Evolutionary conservation across 2,329 filamentous ascomycete genomes (phyloP).

Genomic region (Aspergillus eucalypticola): DNA sequence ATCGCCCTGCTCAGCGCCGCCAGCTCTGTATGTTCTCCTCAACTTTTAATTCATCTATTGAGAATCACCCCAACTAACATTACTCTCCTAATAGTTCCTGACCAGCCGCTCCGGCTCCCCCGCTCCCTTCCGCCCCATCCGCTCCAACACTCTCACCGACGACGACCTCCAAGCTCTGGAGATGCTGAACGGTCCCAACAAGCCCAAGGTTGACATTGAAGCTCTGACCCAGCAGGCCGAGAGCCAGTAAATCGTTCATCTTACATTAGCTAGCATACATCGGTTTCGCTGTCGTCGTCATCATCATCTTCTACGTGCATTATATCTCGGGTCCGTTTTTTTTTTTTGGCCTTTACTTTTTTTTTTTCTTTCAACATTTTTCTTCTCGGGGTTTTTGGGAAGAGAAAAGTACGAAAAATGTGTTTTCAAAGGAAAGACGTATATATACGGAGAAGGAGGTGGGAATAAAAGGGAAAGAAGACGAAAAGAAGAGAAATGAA

Average conservation of each 20-base stretch:
- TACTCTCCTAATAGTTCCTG: slow-evolving; percentile 60
- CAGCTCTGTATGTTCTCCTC: slow-evolving; percentile 66
- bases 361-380: background rate
- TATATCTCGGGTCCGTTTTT: background rate
- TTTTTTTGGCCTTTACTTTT: background rate
- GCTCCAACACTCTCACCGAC: slow-evolving; percentile 53
- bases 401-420: background rate
- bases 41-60: background rate
- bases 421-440: background rate
- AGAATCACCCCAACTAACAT: background rate
- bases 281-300: slow-evolving; percentile 1
- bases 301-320: background rate
- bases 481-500: background rate
- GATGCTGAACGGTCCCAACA: slow-evolving; percentile 34
- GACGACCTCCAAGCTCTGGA: slow-evolving; percentile 49
- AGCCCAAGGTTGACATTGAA: slow-evolving; percentile 40
- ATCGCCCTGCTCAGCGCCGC: slow-evolving; percentile 83
- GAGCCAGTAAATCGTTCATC: slow-evolving; percentile 23
- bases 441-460: too few relatives aligned
- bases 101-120: slow-evolving; percentile 69
- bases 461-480: background rate
- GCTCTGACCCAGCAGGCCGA: slow-evolving; percentile 41
- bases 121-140: slow-evolving; percentile 60
- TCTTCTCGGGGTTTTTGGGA: background rate
- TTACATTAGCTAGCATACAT: background rate